Evolutionary conservation across 768 basidiomycete species (phyloP).

Genomic region (Daedaleopsis sinensis): DNA sequence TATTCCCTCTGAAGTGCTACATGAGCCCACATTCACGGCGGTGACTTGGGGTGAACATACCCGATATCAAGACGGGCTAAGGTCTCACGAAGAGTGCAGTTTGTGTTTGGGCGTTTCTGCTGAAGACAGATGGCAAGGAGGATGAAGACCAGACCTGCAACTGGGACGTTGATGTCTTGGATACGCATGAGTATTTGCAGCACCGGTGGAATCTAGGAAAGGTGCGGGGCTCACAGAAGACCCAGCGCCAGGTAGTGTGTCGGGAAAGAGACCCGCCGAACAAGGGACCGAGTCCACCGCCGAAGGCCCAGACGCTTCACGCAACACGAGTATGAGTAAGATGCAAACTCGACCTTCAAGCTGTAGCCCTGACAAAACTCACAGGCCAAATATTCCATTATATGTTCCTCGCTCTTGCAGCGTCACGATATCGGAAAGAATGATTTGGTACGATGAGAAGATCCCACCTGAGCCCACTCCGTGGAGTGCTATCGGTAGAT

Average conservation of each 20-base stretch:
- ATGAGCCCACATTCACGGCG: neutral
- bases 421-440: constrained; percentile 23
- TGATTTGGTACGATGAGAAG: constrained; percentile 16
- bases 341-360: too few species aligned
- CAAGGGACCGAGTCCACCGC: constrained; percentile 28
- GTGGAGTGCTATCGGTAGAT: constrained; percentile 13
- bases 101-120: neutral
- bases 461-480: constrained; percentile 25
- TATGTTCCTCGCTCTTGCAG: constrained; percentile 23
- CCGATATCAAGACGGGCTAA: neutral
- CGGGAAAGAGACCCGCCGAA: constrained; percentile 31
- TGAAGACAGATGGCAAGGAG: constrained; percentile 6
- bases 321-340: too few species aligned
- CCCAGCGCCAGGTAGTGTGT: constrained; percentile 3
- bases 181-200: neutral
- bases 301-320: constrained; percentile 19
- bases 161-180: constrained; percentile 1
- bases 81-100: constrained; percentile 1
- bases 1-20: constrained; percentile 24
- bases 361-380: constrained; percentile 15
- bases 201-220: neutral
- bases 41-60: neutral
- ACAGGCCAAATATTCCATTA: constrained; percentile 10
- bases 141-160: neutral
- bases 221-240: constrained; percentile 5